Percentiles rank a stretch among this genome's conserved stretches.
phyloP scores from a whole-genome alignment of 2,329 filamentous ascomycete genomes.

The Claviceps monticola region DNA sequence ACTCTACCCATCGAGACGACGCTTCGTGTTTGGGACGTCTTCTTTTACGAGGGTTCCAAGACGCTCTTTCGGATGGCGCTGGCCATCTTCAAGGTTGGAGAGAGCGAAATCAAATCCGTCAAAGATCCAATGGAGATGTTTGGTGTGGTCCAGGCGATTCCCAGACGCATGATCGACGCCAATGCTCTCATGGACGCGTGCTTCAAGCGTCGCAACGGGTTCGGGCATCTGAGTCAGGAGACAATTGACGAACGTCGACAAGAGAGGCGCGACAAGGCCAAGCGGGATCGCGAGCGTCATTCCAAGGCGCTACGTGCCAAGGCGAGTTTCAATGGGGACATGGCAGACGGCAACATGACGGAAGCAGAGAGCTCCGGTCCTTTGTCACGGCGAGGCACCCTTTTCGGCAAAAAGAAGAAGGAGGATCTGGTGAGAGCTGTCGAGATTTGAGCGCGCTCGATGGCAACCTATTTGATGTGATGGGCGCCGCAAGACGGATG shows the following conservation, averaged over 20 bases:
- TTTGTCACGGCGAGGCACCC: conserved; percentile 26
- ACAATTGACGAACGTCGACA: conserved; percentile 64
- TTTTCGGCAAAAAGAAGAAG: conserved; percentile 31
- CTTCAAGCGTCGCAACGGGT: conserved; percentile 66
- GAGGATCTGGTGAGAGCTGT: conserved; percentile 11
- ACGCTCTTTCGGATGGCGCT: conserved; percentile 86
- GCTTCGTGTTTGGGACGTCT: conserved; percentile 84
- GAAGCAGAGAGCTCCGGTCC: conserved; percentile 14
- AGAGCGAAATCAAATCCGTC: conserved; percentile 65
- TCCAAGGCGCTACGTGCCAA: conserved; percentile 11
- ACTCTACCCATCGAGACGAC: conserved; percentile 86
- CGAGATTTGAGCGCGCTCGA: conserved; percentile 5
- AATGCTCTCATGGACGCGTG: conserved; percentile 73
- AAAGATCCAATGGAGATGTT: conserved; percentile 91
- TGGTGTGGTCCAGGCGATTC: conserved; percentile 79
- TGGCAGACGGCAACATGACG: conserved; percentile 19
- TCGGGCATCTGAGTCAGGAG: conserved; percentile 68
- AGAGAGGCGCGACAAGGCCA: conserved; percentile 46
- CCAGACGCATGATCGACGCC: conserved; percentile 66
- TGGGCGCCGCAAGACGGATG: neutral
- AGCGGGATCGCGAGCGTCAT: conserved; percentile 24
- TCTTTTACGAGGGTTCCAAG: conserved; percentile 91
- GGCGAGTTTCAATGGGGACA: conserved; percentile 17
- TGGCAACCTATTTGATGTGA: neutral
- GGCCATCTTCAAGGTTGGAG: conserved; percentile 80